phyloP scores from a whole-genome alignment of 129 eudicot species.

The Flaveria bidentis region DNA sequence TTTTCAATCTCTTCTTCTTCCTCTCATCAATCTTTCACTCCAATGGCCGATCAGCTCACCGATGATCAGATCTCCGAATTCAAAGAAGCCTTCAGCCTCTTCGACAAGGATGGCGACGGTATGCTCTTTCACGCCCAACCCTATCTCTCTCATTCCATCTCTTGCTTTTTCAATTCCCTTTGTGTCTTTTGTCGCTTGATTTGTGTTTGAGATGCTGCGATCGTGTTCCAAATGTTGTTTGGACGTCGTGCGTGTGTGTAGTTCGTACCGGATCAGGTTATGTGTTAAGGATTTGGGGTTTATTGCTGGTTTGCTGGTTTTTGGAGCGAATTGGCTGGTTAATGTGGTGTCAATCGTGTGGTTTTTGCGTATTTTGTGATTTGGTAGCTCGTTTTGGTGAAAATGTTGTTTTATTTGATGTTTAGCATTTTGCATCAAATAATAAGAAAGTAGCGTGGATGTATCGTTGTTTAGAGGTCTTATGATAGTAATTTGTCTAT shows the following conservation, averaged over 20 bases:
- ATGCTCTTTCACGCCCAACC: background rate
- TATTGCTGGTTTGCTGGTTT: constrained; percentile 11
- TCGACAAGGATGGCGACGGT: constrained; percentile 50
- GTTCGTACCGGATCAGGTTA: background rate
- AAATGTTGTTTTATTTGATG: constrained; percentile 14
- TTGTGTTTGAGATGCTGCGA: background rate
- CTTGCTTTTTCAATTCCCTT: background rate
- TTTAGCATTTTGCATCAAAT: constrained; percentile 5
- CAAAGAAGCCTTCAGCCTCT: constrained; percentile 48
- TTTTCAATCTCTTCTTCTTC: background rate
- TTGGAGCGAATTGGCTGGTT: background rate
- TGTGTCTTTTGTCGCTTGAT: background rate
- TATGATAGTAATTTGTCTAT: background rate
- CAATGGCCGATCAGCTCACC: constrained; percentile 50
- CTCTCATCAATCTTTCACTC: constrained; percentile 14
- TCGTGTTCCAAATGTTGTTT: constrained; percentile 5
- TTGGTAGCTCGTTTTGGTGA: background rate
- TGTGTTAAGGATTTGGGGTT: constrained; percentile 20
- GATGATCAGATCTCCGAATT: constrained; percentile 49
- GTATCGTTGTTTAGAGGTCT: background rate
- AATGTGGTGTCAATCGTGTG: constrained; percentile 19
- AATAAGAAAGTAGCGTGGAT: background rate
- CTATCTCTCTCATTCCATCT: background rate
- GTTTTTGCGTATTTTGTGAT: constrained; percentile 13
- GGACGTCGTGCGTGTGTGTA: background rate